Conservation (phyloP, 495 filamentous ascomycete genomes). For the Pseudoneurospora amorphoporcata region DNA sequence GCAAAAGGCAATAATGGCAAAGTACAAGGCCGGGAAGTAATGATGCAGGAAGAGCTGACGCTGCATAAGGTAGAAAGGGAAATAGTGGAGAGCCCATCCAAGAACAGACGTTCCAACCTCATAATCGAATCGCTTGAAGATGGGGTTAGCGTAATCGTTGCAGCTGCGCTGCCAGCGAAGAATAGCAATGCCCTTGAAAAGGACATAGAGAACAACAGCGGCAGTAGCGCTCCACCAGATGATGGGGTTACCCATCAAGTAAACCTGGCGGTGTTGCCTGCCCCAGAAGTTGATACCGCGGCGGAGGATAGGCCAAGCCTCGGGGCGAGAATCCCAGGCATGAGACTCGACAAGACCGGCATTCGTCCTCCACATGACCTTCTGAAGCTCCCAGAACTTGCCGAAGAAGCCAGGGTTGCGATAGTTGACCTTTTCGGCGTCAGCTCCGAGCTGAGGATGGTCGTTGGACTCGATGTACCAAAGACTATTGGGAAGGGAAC, state of each 20-base stretch:
- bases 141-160: slow-evolving; percentile 68
- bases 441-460: slow-evolving; percentile 61
- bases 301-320: slow-evolving; percentile 83
- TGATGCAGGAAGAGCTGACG: slow-evolving; percentile 92
- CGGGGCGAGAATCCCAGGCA: slow-evolving; percentile 92
- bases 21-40: slow-evolving; percentile 85
- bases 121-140: slow-evolving; percentile 94
- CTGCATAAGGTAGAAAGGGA: slow-evolving; percentile 94
- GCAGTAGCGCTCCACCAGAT: slow-evolving; percentile 88
- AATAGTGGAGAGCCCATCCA: slow-evolving; percentile 91
- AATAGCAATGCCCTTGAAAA: slow-evolving; percentile 80
- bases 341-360: slow-evolving; percentile 93
- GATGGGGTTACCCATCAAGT: slow-evolving; percentile 89
- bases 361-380: slow-evolving; percentile 98
- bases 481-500: slow-evolving; percentile 86
- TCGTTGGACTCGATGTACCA: slow-evolving; percentile 92
- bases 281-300: slow-evolving; percentile 99
- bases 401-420: slow-evolving; percentile 89
- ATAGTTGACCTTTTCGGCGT: slow-evolving; percentile 91
- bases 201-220: slow-evolving; percentile 65
- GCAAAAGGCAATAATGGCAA: slow-evolving; percentile 78
- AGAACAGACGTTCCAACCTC: slow-evolving; percentile 85
- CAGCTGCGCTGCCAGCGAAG: slow-evolving; percentile 91
- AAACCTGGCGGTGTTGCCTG: slow-evolving; percentile 85
- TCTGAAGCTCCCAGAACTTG: slow-evolving; percentile 99